Evolutionary conservation across 441 rosid species (phyloP).

Genomic region (Populus hybrid): DNA sequence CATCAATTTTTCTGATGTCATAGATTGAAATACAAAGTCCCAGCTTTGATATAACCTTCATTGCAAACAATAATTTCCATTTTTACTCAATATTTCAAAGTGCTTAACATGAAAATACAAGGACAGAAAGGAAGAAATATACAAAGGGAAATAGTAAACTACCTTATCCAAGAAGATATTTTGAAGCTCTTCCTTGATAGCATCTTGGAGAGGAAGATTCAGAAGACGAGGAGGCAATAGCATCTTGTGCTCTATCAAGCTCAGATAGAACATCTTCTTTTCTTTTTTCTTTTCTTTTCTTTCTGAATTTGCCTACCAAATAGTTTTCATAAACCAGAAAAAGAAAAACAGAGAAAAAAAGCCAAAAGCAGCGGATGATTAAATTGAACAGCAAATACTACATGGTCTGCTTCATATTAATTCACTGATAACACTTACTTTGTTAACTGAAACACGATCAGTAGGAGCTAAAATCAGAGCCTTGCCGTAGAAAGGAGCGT

Average conservation of each 20-base stretch:
- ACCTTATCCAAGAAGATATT: conserved; percentile 76
- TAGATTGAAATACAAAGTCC: conserved; percentile 76
- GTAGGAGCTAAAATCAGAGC: neutral
- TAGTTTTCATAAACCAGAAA: neutral
- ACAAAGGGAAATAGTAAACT: neutral
- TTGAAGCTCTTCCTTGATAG: conserved; percentile 56
- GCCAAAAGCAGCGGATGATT: neutral
- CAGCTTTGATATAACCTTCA: conserved; percentile 63
- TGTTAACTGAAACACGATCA: neutral
- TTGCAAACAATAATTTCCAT: conserved; percentile 5
- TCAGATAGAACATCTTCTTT: conserved; percentile 57
- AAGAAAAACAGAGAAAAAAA: neutral
- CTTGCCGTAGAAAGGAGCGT: neutral
- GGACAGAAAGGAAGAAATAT: neutral
- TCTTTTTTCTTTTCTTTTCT: neutral
- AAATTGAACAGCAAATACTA: neutral
- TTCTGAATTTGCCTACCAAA: neutral
- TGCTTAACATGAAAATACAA: neutral
- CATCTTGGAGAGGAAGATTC: conserved; percentile 57
- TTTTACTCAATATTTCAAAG: neutral
- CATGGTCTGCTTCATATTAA: neutral
- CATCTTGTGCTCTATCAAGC: conserved; percentile 65
- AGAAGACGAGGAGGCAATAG: conserved; percentile 76
- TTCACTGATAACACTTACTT: neutral
- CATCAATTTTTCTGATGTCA: conserved; percentile 54